Percentiles rank a stretch among this genome's conserved stretches.
These are phyloP conservation scores for Rhizophagus clarus DNA, from an alignment of 192 early-diverging fungal genomes.

Conservation along the genomic window DNA sequence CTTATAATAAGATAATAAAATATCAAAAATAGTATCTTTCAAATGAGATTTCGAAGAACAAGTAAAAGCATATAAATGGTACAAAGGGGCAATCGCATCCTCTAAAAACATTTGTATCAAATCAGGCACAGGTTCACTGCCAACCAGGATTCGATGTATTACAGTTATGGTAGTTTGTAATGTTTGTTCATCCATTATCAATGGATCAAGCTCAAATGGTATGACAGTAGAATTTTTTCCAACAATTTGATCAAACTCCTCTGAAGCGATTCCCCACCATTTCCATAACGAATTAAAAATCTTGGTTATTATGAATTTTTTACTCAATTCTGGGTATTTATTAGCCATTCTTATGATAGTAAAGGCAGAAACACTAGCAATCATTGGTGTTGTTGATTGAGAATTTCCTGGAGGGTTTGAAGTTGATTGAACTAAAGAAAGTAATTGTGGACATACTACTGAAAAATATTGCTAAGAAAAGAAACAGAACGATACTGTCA, in stretches of 20 bases:
- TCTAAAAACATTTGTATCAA: slow-evolving; percentile 59
- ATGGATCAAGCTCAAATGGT: slow-evolving; percentile 38
- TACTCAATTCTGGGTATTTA: slow-evolving; percentile 49
- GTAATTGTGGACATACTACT: slow-evolving; percentile 51
- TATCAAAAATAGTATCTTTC: slow-evolving; percentile 48
- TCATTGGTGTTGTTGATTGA: slow-evolving; percentile 15
- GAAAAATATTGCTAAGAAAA: slow-evolving; percentile 49
- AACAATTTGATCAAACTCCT: slow-evolving; percentile 14
- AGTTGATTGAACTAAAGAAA: slow-evolving; percentile 31
- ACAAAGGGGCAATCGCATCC: slow-evolving; percentile 53
- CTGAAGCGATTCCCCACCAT: slow-evolving; percentile 37
- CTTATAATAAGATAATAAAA: slow-evolving; percentile 52
- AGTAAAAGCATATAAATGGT: slow-evolving; percentile 60
- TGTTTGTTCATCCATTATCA: slow-evolving; percentile 46
- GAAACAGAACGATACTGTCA: neutral
- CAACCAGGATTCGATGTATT: slow-evolving; percentile 58
- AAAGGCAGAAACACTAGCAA: slow-evolving; percentile 50
- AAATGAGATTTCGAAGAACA: slow-evolving; percentile 42
- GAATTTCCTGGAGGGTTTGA: neutral
- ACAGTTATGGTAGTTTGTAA: slow-evolving; percentile 47
- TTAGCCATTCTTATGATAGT: slow-evolving; percentile 52
- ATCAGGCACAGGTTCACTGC: slow-evolving; percentile 59
- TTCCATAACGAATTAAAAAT: slow-evolving; percentile 43
- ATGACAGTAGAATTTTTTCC: neutral
- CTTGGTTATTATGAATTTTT: slow-evolving; percentile 52